A percentile compares a stretch with the other conserved stretches of the same genome.
phyloP scores from a whole-genome alignment of 2,329 filamentous ascomycete genomes.

The Fusarium sarcochroum region DNA sequence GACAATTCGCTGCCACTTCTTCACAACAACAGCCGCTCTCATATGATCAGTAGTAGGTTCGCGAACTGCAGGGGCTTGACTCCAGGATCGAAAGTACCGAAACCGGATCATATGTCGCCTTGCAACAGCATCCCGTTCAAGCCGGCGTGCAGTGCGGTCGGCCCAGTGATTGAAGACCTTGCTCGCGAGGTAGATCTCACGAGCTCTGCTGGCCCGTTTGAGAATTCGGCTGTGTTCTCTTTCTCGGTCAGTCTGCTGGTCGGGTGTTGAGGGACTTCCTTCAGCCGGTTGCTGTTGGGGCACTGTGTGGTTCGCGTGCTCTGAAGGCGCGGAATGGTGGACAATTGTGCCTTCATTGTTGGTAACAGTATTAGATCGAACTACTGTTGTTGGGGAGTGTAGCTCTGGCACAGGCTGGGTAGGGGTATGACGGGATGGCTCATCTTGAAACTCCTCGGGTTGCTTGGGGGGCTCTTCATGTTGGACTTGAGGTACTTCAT shows the following conservation, averaged over 20 bases:
- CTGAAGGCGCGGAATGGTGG: constrained; percentile 13
- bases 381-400: constrained; percentile 10
- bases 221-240: constrained; percentile 45
- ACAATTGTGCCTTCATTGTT: constrained; percentile 21
- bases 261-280: constrained; percentile 22
- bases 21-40: constrained; percentile 48
- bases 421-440: not conserved
- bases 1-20: constrained; percentile 53
- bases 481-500: constrained; percentile 6
- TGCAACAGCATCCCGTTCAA: constrained; percentile 76
- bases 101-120: constrained; percentile 78
- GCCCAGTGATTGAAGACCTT: constrained; percentile 70
- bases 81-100: constrained; percentile 57
- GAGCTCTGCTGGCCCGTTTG: constrained; percentile 71
- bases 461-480: constrained; percentile 4
- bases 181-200: constrained; percentile 72
- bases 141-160: constrained; percentile 73
- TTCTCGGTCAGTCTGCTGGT: constrained; percentile 18
- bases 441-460: constrained; percentile 8
- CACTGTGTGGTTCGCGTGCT: constrained; percentile 1
- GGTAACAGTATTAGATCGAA: constrained; percentile 5
- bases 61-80: constrained; percentile 51
- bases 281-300: constrained; percentile 14
- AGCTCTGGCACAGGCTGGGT: constrained; percentile 2
- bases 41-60: constrained; percentile 51